Base-by-base conservation (phyloP, 768 basidiomycete species). In the Tricholoma terreum region DNA sequence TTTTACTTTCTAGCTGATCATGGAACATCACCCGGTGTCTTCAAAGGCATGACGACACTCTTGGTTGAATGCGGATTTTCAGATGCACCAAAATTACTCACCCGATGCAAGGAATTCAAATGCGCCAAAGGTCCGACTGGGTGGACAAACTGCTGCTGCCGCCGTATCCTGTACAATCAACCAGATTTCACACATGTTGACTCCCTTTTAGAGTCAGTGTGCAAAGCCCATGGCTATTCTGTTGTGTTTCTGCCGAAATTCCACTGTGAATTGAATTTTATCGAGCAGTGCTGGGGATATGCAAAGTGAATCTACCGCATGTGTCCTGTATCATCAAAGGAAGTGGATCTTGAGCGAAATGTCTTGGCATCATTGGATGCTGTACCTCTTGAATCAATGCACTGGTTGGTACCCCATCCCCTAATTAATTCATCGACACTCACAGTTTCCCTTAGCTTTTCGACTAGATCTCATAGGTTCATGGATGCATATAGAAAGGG, bases 401-500 rank as follows among this genome's bases (percentile, higher is more conserved):
- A 30, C 24, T 8, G 33, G 59, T 60, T 17, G 17, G 59, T 50
- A 6, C 9, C 19, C 17, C 12, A 35, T 35, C 34, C 34, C 8
- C 52, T 8, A 36, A 5, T 2, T 30, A 21, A n/a, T 48, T n/a
- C 24, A 45, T 12, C 12, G 2, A 10, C 8, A 10, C 34, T 10
- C 8, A 10, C 12, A 35, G 8, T 35, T 35, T 8, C 30, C 3
- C 42, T 40, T 53, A 65, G 64, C 30, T 65, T 55, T 57, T 36
- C 60, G 27, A 62, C 15, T 2, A 48, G 58, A 4, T 61, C 62
- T 15, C 52, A 30, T 5, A 52, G 52, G 0, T 68, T 66, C 54
- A 59, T 65, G 43, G 58, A 63, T 61, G 63, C 61, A 0, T 66
- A 65, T 46, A 22, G 54, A 5, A 35, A 54, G 15, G 62, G 63